Base-by-base conservation (phyloP, 768 basidiomycete species). In the Tricholoma terreum region DNA sequence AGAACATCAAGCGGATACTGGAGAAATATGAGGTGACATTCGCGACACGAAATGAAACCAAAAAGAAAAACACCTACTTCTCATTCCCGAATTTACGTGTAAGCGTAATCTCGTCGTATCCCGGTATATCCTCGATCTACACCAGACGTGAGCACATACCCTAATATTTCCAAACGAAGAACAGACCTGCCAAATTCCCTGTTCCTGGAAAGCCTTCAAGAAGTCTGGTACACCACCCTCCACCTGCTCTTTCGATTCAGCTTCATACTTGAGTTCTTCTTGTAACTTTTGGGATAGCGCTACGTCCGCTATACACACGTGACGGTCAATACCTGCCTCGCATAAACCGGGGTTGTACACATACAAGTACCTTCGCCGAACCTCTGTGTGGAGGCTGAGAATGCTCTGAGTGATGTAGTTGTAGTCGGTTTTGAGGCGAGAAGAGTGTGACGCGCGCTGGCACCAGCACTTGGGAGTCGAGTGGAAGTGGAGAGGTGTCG, bases 51-150 rank as follows among this genome's bases (percentile, higher is more conserved):
- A 40, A 42, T 19, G n/a, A 10, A 19, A 10, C 50, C 30, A 48
- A 22, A 57, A 10, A 7, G 31, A 38, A 22, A 14, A 42, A 61
- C 11, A 82, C 89, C 56, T 63, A 96, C 94, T 73, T 82, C 75
- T 98, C 96, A 64, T 92, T 92, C 59, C 92, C 94, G 71, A 93
- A 96, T 63, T 84, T 86, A 63, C 94, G 85, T n/a, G 77, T 77
- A 42, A 98, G 73, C 22, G 80, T 74, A 36, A 98, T 84, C 72
- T 97, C 94, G 71, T 96, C 94, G 54, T 84, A 81, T 35, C 89
- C 90, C 5, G 74, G 62, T 11, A 70, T 71, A 69, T 96, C 90
- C 55, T 84, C 79, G 62, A 98, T 80, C 87, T 92, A 58, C 46
- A 49, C 6, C 24, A 27, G 24, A 6, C 24, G 2, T 27, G 24